Evolutionary conservation across 2,329 filamentous ascomycete species (phyloP), one percentile per base, ranked within the genome.

Genomic region (Tothia fuscella): DNA sequence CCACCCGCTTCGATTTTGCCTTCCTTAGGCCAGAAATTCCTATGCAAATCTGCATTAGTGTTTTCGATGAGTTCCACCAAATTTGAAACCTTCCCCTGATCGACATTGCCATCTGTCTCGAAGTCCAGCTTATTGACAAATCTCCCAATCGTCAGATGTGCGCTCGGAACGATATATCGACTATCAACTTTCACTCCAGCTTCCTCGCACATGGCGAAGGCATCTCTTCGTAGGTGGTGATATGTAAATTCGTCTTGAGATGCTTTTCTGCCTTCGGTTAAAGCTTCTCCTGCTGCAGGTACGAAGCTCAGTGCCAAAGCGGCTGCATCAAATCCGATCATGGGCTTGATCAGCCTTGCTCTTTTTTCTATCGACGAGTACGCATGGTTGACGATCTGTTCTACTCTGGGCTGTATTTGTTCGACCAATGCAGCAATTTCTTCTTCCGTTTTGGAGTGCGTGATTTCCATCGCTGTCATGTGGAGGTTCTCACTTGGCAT

Each of bases 241-340:
- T 95, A 95, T 0, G 82, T 88, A 61, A 85, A 95, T 1, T 50
- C 54, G 49, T 91, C 82, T 61, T 13, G 65, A n/a, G n/a, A n/a
- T n/a, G n/a, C n/a, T n/a, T n/a, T n/a, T n/a, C n/a, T 56, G 12
- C 59, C 59, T 14, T 47, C 43, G 3, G 50, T 49, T 9, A 54
- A 47, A 4, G 35, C 48, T 62, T 86, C 80, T 9, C 76, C 78
- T 3, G 77, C 71, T 0, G 84, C 85, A 0, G 89, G 88, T 2
- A 95, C 65, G 60, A 93, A 95, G 20, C 83, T 91, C 25, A 96
- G 63, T 1, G 89, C 89, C 42, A 95, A 69, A 13, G 87, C 89
- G 4, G 86, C 80, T 1, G 83, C 73, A 56, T 96, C 89, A 55
- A 82, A 93, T 19, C 83, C 86, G 34, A 96, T 59, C 56, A 82